Evolutionary conservation across 805 yeast genomes (phyloP).

Genomic region (Lachancea kluyveri): DNA sequence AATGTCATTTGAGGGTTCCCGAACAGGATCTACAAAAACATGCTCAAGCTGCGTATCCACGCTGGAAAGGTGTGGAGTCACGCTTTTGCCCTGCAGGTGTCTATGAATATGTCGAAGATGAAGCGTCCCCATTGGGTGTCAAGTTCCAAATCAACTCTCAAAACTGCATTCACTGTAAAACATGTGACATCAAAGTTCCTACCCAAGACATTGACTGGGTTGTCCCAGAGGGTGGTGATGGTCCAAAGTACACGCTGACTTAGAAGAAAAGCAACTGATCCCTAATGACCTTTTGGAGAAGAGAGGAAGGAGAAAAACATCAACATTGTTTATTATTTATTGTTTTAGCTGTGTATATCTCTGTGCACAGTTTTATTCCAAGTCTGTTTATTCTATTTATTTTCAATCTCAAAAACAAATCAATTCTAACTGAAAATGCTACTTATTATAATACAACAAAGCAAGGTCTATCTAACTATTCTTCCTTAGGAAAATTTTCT

Average conservation of each 20-base stretch:
- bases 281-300: neutral
- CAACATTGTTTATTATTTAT: no score
- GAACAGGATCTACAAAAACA: conserved; percentile 61
- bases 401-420: neutral
- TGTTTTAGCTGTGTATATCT: no score
- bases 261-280: conserved; percentile 18
- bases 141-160: conserved; percentile 91
- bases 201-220: conserved; percentile 91
- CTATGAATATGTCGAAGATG: conserved; percentile 80
- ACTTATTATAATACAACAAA: conserved; percentile 2
- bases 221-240: conserved; percentile 99
- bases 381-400: neutral
- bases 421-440: neutral
- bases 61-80: conserved; percentile 80
- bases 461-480: conserved; percentile 1
- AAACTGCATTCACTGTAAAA: conserved; percentile 97
- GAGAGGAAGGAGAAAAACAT: no score
- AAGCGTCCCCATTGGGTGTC: conserved; percentile 50
- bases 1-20: conserved; percentile 72
- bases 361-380: neutral
- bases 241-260: conserved; percentile 91
- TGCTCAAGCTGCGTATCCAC: conserved; percentile 62
- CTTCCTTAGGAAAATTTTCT: neutral
- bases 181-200: conserved; percentile 96
- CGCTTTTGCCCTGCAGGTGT: conserved; percentile 99